Base-by-base conservation (phyloP, 75 land plant genomes). In the Picea glauca region DNA sequence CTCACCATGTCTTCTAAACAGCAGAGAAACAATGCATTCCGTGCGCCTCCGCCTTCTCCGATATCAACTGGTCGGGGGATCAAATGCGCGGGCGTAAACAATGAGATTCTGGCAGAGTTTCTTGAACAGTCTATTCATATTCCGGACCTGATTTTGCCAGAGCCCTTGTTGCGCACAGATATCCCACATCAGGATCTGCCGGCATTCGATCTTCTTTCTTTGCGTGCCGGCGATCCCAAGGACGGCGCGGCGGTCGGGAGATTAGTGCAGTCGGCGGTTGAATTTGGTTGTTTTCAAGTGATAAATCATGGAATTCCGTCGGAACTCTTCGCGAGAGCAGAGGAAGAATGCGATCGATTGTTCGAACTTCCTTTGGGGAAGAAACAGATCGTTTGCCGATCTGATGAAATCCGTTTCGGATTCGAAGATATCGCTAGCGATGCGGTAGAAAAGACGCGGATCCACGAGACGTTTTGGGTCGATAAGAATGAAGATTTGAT, bases 11-110 rank as follows among this genome's bases (percentile, higher is more conserved):
- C 56, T 50, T 50, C 56, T 50, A 50, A 50, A 50, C 56, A 50
- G 56, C 56, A 75, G 58, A 57, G 12, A 1, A 26, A 31, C 20
- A 23, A 30, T 30, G 76, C 58, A 31, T 75, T 75, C 31, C 76
- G 76, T 26, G 90, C 90, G 9, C 90, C 90, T 35, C 90, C 90
- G 23, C 88, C 90, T 1, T 81, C 88, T 13, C 85, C 90, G 60
- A 76, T 83, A 13, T 81, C 75, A 38, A 26, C 79, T 12, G 79
- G 74, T 17, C 66, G 83, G 40, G 88, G 88, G 3, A 58, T 78
- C 0, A 79, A 82, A 40, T 76, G 85, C 0, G 78, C 81, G 0
- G 64, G 80, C 60, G 63, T 79, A 2, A 85, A 88, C 67, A 85
- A 78, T 21, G 87, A 83, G 1, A 81, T 83, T 23, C 80, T 88